These are phyloP conservation scores for Yamadazyma spencermartinsiae DNA, from an alignment of 1,139 yeast species.

Conservation along the genomic window DNA sequence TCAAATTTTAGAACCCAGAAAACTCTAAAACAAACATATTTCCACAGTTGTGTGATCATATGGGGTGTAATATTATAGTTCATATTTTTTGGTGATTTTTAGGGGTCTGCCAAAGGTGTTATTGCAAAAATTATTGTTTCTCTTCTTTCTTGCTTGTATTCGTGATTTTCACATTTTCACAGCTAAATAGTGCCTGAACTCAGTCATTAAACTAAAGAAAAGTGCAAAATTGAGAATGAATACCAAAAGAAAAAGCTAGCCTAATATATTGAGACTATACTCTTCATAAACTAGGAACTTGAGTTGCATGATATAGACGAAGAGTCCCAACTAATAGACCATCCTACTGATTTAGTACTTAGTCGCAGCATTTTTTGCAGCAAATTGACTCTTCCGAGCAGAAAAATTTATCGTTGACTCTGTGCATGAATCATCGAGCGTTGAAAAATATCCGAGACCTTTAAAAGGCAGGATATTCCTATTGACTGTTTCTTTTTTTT, in stretches of 20 bases:
- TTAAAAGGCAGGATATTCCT: neutral
- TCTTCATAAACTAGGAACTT: no score
- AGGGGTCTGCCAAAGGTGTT: neutral
- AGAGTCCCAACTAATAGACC: no score
- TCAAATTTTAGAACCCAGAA: no score
- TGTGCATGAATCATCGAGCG: slow-evolving; percentile 3
- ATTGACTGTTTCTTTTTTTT: neutral
- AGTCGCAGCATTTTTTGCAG: neutral
- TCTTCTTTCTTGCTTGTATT: neutral
- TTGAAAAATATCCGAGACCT: neutral
- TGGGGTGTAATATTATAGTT: neutral
- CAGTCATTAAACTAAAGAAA: no score
- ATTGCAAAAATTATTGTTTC: neutral
- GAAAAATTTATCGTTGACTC: neutral
- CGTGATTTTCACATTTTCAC: neutral
- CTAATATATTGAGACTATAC: no score
- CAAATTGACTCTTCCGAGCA: neutral
- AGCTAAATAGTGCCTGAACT: no score
- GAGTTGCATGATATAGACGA: no score
- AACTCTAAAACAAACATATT: no score
- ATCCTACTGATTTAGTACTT: neutral
- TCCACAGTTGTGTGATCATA: no score
- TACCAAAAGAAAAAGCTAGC: no score
- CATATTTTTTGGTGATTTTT: slow-evolving; percentile 1
- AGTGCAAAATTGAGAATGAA: no score